phyloP scores from a whole-genome alignment of 441 rosid species.

The Gossypium gossypioides region DNA sequence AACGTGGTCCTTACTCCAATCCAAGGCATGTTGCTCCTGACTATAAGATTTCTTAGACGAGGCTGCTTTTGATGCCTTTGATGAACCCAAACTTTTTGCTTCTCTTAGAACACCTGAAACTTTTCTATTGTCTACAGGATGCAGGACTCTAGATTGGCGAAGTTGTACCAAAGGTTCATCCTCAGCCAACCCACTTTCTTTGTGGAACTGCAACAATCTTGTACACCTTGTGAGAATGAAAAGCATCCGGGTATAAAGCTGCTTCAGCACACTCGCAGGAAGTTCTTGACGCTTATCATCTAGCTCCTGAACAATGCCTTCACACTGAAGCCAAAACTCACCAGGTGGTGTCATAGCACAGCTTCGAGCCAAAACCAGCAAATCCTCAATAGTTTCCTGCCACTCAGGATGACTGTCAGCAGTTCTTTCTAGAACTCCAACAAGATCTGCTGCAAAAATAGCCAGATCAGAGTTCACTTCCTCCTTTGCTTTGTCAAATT shows the following conservation, averaged over 20 bases:
- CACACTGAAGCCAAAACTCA: conserved; percentile 98
- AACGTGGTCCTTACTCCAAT: conserved; percentile 52
- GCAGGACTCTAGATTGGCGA: conserved; percentile 67
- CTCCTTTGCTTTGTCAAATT: conserved; percentile 95
- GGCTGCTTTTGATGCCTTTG: conserved; percentile 43
- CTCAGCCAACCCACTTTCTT: conserved; percentile 87
- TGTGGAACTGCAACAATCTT: conserved; percentile 89
- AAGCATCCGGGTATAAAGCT: conserved; percentile 93
- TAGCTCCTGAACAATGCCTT: conserved; percentile 92
- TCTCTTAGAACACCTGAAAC: conserved; percentile 37
- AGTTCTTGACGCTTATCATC: conserved; percentile 97
- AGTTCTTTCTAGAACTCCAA: conserved; percentile 88
- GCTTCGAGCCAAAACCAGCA: conserved; percentile 84
- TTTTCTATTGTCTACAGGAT: conserved; percentile 59
- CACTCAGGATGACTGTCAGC: conserved; percentile 91
- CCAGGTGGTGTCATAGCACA: conserved; percentile 87
- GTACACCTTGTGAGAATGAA: conserved; percentile 96
- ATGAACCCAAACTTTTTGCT: conserved; percentile 51
- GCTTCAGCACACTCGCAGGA: conserved; percentile 81
- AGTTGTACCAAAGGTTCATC: conserved; percentile 65
- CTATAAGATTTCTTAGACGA: conserved; percentile 75
- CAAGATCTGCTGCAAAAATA: conserved; percentile 84
- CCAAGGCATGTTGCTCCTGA: conserved; percentile 75
- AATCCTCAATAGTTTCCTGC: conserved; percentile 96
- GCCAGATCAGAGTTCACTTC: conserved; percentile 97